Percentiles rank a stretch among this genome's conserved stretches.
Evolutionary conservation across 768 basidiomycete species (phyloP).

Genomic region (Tephrocybe sp.): DNA sequence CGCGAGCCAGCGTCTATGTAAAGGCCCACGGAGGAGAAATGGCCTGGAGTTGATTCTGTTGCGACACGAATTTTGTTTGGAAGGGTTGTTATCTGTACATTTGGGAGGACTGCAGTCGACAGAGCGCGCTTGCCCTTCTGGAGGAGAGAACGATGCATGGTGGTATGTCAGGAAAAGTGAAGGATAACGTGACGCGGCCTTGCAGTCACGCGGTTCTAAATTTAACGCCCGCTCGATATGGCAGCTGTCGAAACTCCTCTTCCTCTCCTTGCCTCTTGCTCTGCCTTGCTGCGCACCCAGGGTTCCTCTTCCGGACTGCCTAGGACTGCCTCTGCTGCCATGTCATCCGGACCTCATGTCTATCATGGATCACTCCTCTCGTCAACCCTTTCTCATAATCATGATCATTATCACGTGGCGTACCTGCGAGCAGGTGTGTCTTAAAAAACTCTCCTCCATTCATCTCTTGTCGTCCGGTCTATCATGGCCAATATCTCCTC

Average conservation of each 20-base stretch:
- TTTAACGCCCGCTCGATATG: background rate
- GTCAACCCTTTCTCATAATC: conserved; percentile 10
- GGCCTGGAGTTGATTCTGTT: conserved; percentile 86
- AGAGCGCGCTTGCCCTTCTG: conserved; percentile 30
- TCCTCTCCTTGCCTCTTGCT: background rate
- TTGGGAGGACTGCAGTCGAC: conserved; percentile 22
- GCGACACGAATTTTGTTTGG: conserved; percentile 91
- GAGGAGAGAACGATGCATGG: conserved; percentile 28
- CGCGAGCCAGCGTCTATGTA: conserved; percentile 93
- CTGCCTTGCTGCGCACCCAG: background rate
- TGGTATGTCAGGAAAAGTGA: conserved; percentile 1
- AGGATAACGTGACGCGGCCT: conserved; percentile 12
- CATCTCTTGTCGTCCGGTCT: conserved; percentile 1
- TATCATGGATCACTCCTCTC: background rate
- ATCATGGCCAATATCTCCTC: conserved; percentile 35
- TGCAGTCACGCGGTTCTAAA: conserved; percentile 4
- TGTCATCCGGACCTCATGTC: background rate
- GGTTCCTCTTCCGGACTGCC: no score
- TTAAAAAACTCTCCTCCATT: background rate
- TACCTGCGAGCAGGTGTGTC: background rate
- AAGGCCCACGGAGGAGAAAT: conserved; percentile 91
- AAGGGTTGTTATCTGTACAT: conserved; percentile 73
- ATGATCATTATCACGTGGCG: conserved; percentile 11
- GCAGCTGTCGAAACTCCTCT: background rate
- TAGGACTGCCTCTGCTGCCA: no score